Evolutionary conservation across 2,329 filamentous ascomycete genomes (phyloP).

Genomic region (Fusarium odoratissimum): DNA sequence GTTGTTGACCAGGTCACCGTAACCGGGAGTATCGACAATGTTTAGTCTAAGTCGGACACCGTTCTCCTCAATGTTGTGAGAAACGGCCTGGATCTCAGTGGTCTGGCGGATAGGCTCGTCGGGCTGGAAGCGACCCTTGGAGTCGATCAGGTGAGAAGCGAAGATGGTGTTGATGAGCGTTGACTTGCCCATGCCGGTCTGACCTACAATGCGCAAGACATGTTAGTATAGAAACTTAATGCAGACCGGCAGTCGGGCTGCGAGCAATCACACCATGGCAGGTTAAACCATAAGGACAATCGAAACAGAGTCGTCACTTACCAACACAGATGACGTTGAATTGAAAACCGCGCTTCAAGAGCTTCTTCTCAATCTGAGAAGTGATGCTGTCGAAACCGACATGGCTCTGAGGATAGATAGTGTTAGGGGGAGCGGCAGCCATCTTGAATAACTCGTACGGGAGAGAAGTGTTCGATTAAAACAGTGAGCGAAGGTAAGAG

Average conservation of each 20-base stretch:
- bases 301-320: constrained; percentile 63
- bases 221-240: constrained; percentile 28
- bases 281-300: constrained; percentile 18
- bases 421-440: constrained; percentile 74
- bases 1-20: constrained; percentile 99
- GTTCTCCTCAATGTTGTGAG: constrained; percentile 99
- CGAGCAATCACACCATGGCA: constrained; percentile 35
- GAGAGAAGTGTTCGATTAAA: constrained; percentile 45
- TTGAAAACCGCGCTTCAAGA: constrained; percentile 99
- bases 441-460: constrained; percentile 53
- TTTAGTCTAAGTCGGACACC: constrained; percentile 96
- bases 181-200: constrained; percentile 98
- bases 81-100: constrained; percentile 97
- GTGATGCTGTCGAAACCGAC: constrained; percentile 99
- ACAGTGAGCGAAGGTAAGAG: constrained; percentile 47
- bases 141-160: constrained; percentile 98
- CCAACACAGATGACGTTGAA: constrained; percentile 99
- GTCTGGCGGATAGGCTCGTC: constrained; percentile 95
- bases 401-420: constrained; percentile 93
- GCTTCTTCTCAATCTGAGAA: constrained; percentile 98
- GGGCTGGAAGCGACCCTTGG: constrained; percentile 92
- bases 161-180: constrained; percentile 99
- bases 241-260: constrained; percentile 3
- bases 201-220: constrained; percentile 67
- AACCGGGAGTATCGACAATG: constrained; percentile 98